Percentiles rank a stretch among this genome's conserved stretches.
Evolutionary conservation across 1,284 basidiomycete genomes (phyloP).

Genomic region (Bjerkandera adusta): DNA sequence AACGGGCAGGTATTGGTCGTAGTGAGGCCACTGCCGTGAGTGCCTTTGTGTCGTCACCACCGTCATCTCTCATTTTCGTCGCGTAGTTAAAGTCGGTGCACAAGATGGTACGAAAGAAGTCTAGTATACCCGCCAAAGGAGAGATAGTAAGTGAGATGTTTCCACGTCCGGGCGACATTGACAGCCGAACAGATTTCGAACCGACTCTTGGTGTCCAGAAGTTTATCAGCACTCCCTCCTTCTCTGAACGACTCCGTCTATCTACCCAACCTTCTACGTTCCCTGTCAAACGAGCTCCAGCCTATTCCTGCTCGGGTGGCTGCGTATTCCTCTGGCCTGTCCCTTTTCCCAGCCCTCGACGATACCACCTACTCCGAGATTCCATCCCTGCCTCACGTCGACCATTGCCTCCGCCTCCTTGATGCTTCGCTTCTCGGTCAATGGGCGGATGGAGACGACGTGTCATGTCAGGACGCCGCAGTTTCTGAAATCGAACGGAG

Average conservation of each 20-base stretch:
- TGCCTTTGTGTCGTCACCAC: constrained; percentile 3
- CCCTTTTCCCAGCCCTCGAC: constrained; percentile 33
- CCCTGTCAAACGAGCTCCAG: constrained; percentile 36
- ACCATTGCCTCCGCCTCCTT: constrained; percentile 56
- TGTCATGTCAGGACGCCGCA: too few species aligned
- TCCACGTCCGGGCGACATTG: too few species aligned
- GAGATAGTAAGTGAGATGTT: constrained; percentile 39
- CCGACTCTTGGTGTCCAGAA: constrained; percentile 49
- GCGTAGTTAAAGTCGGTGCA: constrained; percentile 34
- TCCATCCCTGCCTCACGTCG: constrained; percentile 46
- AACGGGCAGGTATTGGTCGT: constrained; percentile 42
- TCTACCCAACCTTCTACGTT: constrained; percentile 31
- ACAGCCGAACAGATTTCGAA: constrained; percentile 58
- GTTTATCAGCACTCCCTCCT: constrained; percentile 38
- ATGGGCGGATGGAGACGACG: constrained; percentile 37
- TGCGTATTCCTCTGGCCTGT: constrained; percentile 41
- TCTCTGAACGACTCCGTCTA: constrained; percentile 34
- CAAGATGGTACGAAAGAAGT: constrained; percentile 45
- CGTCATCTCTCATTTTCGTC: constrained; percentile 18
- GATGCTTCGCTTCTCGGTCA: constrained; percentile 60
- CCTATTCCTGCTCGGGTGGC: constrained; percentile 37
- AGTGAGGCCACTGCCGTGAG: constrained; percentile 47
- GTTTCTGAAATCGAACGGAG: too few species aligned
- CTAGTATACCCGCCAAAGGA: constrained; percentile 37
- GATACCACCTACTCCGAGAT: constrained; percentile 24